phyloP scores from a whole-genome alignment of 371 early-diverging fungal genomes.

The Mucor circinelloides region DNA sequence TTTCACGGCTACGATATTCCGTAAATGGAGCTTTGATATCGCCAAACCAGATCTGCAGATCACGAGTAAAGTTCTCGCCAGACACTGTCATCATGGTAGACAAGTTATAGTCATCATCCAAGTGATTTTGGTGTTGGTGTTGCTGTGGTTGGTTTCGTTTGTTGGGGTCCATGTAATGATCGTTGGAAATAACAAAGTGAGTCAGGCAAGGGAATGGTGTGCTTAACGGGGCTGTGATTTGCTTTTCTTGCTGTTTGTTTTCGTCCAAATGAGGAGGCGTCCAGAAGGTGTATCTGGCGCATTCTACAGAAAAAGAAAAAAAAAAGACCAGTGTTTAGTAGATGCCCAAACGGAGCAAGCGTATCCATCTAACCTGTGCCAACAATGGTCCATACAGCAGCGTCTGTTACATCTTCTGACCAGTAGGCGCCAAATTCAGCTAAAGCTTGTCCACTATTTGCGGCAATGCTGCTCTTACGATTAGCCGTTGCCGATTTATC shows the following conservation, averaged over 20 bases:
- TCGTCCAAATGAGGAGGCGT: conserved; percentile 38
- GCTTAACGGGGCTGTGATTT: conserved; percentile 18
- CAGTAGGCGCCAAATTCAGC: conserved; percentile 53
- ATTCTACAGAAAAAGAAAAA: conserved; percentile 36
- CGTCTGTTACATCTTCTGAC: conserved; percentile 85
- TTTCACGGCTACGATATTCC: conserved; percentile 44
- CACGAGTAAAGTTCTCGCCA: conserved; percentile 66
- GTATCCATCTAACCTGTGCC: conserved; percentile 55
- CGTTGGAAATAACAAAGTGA: conserved; percentile 7
- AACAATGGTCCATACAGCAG: conserved; percentile 90
- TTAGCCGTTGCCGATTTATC: conserved; percentile 6
- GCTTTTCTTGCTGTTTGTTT: conserved; percentile 12
- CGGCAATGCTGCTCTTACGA: conserved; percentile 15
- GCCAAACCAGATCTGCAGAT: conserved; percentile 74
- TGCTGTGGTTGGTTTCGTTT: background rate
- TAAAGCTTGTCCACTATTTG: background rate
- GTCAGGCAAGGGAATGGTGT: conserved; percentile 22
- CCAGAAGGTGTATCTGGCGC: conserved; percentile 75
- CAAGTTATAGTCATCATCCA: background rate
- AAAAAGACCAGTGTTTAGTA: background rate
- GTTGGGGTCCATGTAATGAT: background rate
- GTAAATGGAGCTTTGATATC: conserved; percentile 37
- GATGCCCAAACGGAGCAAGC: background rate
- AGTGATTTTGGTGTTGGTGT: background rate
- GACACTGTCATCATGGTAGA: conserved; percentile 27